A percentile compares a stretch with the other conserved stretches of the same genome.
These are phyloP conservation scores for Xylariaceae sp. DNA, from an alignment of 2,329 filamentous ascomycete species.

Conservation along the genomic window DNA sequence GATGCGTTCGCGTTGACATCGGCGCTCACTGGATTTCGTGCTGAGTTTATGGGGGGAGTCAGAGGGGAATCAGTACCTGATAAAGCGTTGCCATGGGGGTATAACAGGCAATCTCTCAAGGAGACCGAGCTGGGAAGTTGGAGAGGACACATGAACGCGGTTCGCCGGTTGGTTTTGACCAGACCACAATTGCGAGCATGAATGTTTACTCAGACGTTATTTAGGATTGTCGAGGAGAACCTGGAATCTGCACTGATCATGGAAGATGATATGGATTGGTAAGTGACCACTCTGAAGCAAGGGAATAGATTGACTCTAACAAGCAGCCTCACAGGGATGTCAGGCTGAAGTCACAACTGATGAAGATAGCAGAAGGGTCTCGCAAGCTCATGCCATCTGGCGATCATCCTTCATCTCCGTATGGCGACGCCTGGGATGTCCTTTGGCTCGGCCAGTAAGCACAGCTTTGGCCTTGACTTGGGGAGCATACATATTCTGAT, in stretches of 20 bases:
- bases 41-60: slow-evolving; percentile 43
- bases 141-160: slow-evolving; percentile 38
- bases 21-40: slow-evolving; percentile 37
- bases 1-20: slow-evolving; percentile 44
- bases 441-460: slow-evolving; percentile 28
- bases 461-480: not conserved
- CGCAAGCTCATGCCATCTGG: slow-evolving; percentile 28
- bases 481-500: not conserved
- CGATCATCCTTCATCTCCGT: slow-evolving; percentile 20
- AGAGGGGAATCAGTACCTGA: slow-evolving; percentile 36
- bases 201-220: no score
- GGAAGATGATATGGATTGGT: slow-evolving; percentile 40
- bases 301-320: not conserved
- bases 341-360: slow-evolving; percentile 31
- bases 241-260: slow-evolving; percentile 35
- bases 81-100: slow-evolving; percentile 38
- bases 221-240: slow-evolving; percentile 32
- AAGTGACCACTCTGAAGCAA: not conserved
- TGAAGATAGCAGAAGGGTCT: slow-evolving; percentile 29
- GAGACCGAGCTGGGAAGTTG: slow-evolving; percentile 38
- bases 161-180: slow-evolving; percentile 22
- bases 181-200: not conserved
- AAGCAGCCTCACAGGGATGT: slow-evolving; percentile 26
- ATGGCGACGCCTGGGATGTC: slow-evolving; percentile 25
- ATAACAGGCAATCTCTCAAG: slow-evolving; percentile 24